Percentiles rank a stretch among this genome's conserved stretches.
phyloP scores from a whole-genome alignment of 129 eudicot genomes.

The Centaurea solstitialis region DNA sequence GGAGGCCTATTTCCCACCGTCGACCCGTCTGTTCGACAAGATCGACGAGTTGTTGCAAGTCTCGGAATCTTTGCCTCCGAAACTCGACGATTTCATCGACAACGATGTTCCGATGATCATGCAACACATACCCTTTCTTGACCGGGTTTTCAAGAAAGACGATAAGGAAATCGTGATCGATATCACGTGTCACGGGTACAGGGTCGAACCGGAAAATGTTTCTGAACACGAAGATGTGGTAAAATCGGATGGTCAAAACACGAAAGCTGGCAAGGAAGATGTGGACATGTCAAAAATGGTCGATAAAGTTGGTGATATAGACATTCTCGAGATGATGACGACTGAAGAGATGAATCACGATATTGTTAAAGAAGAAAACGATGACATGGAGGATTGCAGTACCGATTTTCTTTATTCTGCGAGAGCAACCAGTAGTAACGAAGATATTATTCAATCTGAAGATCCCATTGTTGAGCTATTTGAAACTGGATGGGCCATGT shows the following conservation, averaged over 20 bases:
- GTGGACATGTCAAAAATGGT: background rate
- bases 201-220: constrained; percentile 18
- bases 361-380: constrained; percentile 24
- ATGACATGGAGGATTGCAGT: constrained; percentile 18
- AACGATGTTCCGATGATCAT: constrained; percentile 30
- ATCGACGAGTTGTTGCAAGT: constrained; percentile 36
- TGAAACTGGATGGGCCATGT: constrained; percentile 51
- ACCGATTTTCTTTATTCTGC: constrained; percentile 12
- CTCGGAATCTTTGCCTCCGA: constrained; percentile 48
- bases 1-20: constrained; percentile 48
- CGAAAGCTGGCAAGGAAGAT: constrained; percentile 5
- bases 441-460: constrained; percentile 16
- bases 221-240: constrained; percentile 15
- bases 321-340: constrained; percentile 15
- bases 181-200: constrained; percentile 31
- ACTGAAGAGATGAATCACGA: constrained; percentile 5
- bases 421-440: constrained; percentile 5
- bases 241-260: background rate
- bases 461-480: constrained; percentile 53
- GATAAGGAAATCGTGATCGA: constrained; percentile 59
- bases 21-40: constrained; percentile 41
- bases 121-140: constrained; percentile 45
- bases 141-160: constrained; percentile 44
- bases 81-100: constrained; percentile 39
- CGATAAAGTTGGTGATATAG: constrained; percentile 7